Evolutionary conservation across 345 rosid species (phyloP).

Genomic region (Brassica incana): DNA sequence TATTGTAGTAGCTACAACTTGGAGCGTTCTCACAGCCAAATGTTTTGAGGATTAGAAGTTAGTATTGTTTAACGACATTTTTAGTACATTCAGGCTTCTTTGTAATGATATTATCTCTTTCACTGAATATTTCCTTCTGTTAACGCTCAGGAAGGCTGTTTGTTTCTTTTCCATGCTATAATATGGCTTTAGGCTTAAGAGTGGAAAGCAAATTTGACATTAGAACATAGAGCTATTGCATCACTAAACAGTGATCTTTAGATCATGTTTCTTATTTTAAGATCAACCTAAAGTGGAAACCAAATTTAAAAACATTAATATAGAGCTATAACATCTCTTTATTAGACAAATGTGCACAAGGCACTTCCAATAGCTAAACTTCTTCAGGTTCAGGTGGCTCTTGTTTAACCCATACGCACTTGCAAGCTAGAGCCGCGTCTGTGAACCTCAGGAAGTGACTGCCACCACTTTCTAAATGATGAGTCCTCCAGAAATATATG

Average conservation of each 20-base stretch:
- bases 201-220: slow-evolving; percentile 17
- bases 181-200: not conserved
- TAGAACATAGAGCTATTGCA: slow-evolving; percentile 17
- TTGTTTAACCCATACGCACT: not conserved
- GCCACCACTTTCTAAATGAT: slow-evolving; percentile 56
- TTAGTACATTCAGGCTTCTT: not conserved
- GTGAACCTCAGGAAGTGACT: slow-evolving; percentile 33
- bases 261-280: not conserved
- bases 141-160: not conserved
- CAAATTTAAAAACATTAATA: not conserved
- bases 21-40: slow-evolving; percentile 1
- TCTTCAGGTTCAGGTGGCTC: slow-evolving; percentile 9
- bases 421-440: slow-evolving; percentile 14
- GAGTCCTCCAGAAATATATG: slow-evolving; percentile 56
- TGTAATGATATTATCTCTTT: not conserved
- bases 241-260: not conserved
- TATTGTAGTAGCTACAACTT: slow-evolving; percentile 1
- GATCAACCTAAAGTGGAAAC: not conserved
- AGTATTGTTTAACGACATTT: not conserved
- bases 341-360: slow-evolving; percentile 11
- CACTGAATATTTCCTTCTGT: not conserved
- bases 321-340: slow-evolving; percentile 9
- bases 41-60: slow-evolving; percentile 8
- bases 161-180: slow-evolving; percentile 7
- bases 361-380: slow-evolving; percentile 12